Evolutionary conservation across 129 eudicot species (phyloP).

Genomic region (Apium graveolens): DNA sequence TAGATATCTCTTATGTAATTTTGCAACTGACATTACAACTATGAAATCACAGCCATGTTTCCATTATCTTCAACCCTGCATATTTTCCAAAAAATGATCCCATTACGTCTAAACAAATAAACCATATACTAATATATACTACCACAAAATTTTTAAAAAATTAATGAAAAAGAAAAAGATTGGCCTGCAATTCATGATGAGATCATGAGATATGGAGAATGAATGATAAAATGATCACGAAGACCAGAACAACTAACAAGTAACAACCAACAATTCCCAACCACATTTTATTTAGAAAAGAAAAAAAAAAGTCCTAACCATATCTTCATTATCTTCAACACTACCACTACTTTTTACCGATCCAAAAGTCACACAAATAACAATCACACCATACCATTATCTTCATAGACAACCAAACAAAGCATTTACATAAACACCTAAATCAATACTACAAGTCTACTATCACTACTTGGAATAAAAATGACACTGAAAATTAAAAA

Average conservation of each 20-base stretch:
- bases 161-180: no score
- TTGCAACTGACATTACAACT: no score
- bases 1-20: no score
- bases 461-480: not conserved
- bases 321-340: not conserved
- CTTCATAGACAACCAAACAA: not conserved
- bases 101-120: no score
- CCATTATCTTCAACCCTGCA: conserved; percentile 16
- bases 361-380: not conserved
- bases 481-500: not conserved
- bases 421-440: not conserved
- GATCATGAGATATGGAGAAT: not conserved
- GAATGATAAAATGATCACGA: not conserved
- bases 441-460: not conserved
- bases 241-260: not conserved
- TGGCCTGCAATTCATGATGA: no score
- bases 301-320: not conserved
- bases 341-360: not conserved
- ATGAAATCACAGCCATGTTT: conserved; percentile 9
- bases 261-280: no score
- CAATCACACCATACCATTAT: not conserved
- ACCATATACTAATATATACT: no score
- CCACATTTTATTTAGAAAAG: no score
- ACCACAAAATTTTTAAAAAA: no score
- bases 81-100: no score